Conservation (phyloP, 768 basidiomycete species). For the Psilocybe cyanescens region DNA sequence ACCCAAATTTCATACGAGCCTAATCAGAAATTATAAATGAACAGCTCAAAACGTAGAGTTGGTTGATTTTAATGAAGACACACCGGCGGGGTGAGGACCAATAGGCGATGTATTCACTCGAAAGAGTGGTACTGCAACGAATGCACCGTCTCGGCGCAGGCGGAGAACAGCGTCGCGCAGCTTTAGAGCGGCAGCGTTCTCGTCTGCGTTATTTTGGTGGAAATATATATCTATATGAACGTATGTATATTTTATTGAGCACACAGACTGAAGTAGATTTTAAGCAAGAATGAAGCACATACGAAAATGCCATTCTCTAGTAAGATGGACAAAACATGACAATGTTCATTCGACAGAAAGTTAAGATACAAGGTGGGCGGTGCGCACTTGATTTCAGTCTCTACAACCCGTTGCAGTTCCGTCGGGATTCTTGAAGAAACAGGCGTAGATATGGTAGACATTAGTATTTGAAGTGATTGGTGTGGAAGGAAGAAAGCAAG, state of each 20-base stretch:
- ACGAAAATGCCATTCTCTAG: conserved; percentile 85
- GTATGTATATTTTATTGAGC: background rate
- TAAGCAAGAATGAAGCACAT: conserved; percentile 24
- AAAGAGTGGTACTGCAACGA: conserved; percentile 77
- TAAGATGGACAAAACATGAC: background rate
- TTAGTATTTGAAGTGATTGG: background rate
- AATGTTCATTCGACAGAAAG: background rate
- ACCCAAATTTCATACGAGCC: conserved; percentile 87
- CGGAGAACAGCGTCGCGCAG: conserved; percentile 74
- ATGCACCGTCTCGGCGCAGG: conserved; percentile 74
- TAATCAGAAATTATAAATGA: background rate
- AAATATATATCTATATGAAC: conserved; percentile 74
- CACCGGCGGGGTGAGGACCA: conserved; percentile 79
- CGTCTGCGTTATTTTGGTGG: conserved; percentile 63
- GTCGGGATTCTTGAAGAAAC: conserved; percentile 25
- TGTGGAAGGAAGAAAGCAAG: background rate
- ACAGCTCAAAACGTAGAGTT: background rate
- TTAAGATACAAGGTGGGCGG: conserved; percentile 5
- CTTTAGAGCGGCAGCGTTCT: conserved; percentile 67
- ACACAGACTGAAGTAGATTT: conserved; percentile 1
- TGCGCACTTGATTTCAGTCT: conserved; percentile 62
- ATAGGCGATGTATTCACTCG: conserved; percentile 71
- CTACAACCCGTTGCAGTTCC: conserved; percentile 60
- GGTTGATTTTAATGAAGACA: conserved; percentile 23
- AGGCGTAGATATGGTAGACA: conserved; percentile 3